Percentiles rank a stretch among this genome's conserved stretches.
Evolutionary conservation across 805 yeast genomes (phyloP).

Genomic region (Millerozyma miso): DNA sequence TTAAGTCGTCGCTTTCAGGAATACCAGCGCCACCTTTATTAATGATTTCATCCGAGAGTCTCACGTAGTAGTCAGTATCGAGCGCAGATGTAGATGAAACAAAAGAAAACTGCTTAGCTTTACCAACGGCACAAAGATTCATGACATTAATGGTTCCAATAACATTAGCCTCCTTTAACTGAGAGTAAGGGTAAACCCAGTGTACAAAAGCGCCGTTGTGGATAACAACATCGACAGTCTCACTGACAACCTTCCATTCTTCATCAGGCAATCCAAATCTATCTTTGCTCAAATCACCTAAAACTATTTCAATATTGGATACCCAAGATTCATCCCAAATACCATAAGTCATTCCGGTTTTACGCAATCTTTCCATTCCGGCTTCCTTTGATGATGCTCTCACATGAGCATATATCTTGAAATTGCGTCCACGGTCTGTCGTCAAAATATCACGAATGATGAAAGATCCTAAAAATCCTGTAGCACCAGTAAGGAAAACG

Average conservation of each 20-base stretch:
- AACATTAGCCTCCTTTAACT: constrained; percentile 90
- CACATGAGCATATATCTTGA: constrained; percentile 81
- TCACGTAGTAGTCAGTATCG: constrained; percentile 78
- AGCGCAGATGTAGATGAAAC: constrained; percentile 94
- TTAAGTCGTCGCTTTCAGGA: constrained; percentile 75
- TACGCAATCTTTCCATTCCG: constrained; percentile 73
- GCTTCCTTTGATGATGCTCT: constrained; percentile 68
- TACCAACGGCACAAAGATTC: constrained; percentile 72
- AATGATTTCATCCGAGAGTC: constrained; percentile 66
- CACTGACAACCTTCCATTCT: constrained; percentile 56
- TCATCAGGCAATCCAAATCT: constrained; percentile 62
- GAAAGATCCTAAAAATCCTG: constrained; percentile 94
- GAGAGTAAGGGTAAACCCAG: constrained; percentile 95
- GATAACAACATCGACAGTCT: constrained; percentile 71
- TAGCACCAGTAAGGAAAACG: constrained; percentile 89
- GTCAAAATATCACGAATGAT: constrained; percentile 70
- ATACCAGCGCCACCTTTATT: constrained; percentile 68
- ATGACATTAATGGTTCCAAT: constrained; percentile 80
- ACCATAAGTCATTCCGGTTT: constrained; percentile 79
- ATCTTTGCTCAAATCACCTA: constrained; percentile 76
- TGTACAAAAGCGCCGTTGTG: constrained; percentile 98
- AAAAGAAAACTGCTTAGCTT: constrained; percentile 80
- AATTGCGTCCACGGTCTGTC: constrained; percentile 44
- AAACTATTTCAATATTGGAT: constrained; percentile 58
- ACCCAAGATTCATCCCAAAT: constrained; percentile 65